Base-by-base conservation (phyloP, 768 basidiomycete genomes). In the Panus rudis region DNA sequence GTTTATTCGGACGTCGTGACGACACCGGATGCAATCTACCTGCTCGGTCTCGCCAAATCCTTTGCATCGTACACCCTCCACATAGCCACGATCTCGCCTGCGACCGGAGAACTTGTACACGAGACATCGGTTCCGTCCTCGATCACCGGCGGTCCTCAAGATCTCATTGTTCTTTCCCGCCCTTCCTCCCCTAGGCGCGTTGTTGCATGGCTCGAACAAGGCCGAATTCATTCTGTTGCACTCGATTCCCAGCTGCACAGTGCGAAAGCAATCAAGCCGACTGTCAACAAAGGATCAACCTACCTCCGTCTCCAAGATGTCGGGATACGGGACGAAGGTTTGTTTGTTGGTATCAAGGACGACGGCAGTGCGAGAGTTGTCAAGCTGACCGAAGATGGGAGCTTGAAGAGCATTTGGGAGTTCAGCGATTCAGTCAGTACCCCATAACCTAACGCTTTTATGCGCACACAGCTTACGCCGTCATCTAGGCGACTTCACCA, bases 1-100 rank as follows among this genome's bases (percentile, higher is more conserved):
- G 64, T 85, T 22, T 79, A 82, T 59, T 75, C 81, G 4, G 74
- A 79, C 45, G 58, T 94, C 8, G 59, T 79, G 6, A 49, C 72
- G 0, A 78, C 81, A 2, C 58, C 66, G 1, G 59, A 65, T 2
- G 66, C 79, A 0, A 52, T 92, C 26, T 92, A 79, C 52, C 59
- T 72, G 14, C 52, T 76, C 17, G 76, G 76, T 1, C 59, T 78
- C 46, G 56, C 58, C 6, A 68, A 62, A 48, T 70, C 58, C 31
- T 71, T 63, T 54, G 46, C 62, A 32, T 70, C 80, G 0, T 79
- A 81, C 53, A 81, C 81, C 12, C 63, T 94, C 1, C 79, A 85
- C 43, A 67, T 86, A 49, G 75, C 79, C 17, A 67, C 79, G 1
- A 63, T 93, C 6, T 70, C 77, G 38, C 55, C 79, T 0, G 41